Evolutionary conservation across 306 rosid species (phyloP).

Genomic region (Herpetospermum pedunculosum): DNA sequence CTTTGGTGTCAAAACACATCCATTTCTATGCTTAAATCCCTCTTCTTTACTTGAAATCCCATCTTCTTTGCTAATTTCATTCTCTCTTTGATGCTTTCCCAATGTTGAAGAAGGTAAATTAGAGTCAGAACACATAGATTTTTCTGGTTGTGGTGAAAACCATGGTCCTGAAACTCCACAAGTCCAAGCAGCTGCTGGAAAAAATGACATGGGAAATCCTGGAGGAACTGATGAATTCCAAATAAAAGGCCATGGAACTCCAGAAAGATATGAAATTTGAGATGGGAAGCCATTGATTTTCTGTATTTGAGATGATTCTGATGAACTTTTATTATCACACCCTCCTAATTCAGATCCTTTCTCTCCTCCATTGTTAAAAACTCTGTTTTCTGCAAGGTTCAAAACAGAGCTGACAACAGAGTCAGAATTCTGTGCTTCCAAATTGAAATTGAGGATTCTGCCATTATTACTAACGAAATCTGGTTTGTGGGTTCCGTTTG

Average conservation of each 20-base stretch:
- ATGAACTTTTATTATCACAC: slow-evolving; percentile 26
- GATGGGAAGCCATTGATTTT: slow-evolving; percentile 28
- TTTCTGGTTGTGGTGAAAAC: slow-evolving; percentile 34
- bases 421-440: slow-evolving; percentile 33
- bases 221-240: slow-evolving; percentile 57
- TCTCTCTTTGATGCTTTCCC: slow-evolving; percentile 73
- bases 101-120: slow-evolving; percentile 21
- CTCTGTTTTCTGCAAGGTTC: background rate
- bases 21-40: slow-evolving; percentile 29
- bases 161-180: slow-evolving; percentile 14
- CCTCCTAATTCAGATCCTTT: slow-evolving; percentile 11
- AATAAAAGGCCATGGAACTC: slow-evolving; percentile 65
- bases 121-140: background rate
- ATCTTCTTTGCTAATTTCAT: background rate
- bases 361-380: slow-evolving; percentile 8
- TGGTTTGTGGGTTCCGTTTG: slow-evolving; percentile 4
- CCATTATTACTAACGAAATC: slow-evolving; percentile 33
- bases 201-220: slow-evolving; percentile 52
- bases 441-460: slow-evolving; percentile 55
- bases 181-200: slow-evolving; percentile 50
- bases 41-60: slow-evolving; percentile 15
- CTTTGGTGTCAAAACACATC: slow-evolving; percentile 62
- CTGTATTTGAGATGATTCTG: slow-evolving; percentile 17
- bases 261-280: slow-evolving; percentile 35
- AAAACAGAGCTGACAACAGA: slow-evolving; percentile 21